Base-by-base conservation (phyloP, 1,284 basidiomycete genomes). In the Trametes hirsuta region DNA sequence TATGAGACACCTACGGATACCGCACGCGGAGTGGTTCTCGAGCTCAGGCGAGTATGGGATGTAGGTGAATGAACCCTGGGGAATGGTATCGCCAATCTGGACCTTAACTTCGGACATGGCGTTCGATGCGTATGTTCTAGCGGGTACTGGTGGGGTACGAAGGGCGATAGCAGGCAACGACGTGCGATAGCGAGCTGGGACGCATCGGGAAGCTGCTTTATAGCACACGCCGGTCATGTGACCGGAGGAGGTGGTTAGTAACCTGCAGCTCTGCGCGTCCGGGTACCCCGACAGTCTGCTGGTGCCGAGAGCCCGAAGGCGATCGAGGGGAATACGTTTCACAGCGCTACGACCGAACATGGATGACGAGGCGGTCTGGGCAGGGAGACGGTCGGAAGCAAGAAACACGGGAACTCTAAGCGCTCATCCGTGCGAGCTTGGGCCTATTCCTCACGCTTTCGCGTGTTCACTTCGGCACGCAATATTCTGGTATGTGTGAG, bases 11-110 rank as follows among this genome's bases (percentile, higher is more conserved):
- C 69, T 71, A 90, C 88, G 83, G 42, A 79, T 65, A 61, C 87
- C 87, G 69, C 88, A 90, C 12, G 77, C 84, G 55, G 87, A 84
- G 65, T 77, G 75, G 71, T 85, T 78, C 41, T 89, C 90, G 55
- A 92, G 84, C 72, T 84, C 87, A 18, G 84, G 78, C 2, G 81
- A 74, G 72, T 84, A 92, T 4, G 87, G 84, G 53, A 94, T 77
- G 69, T 89, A 84, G 24, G 71, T 73, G 76, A 94, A 91, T 10
- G 76, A 81, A 45, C 79, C 84, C 59, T 80, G 73, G 61, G 90
- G 90, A 61, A 93, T 79, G 53, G 74, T 83, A 62, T 90, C 84
- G 68, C 88, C 90, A 67, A 87, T 84, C 75, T 85, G 79, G 75
- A 86, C 55, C 49, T 58, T 63, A 57, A 58, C 24, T 9, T 62